Evolutionary conservation across 2,329 filamentous ascomycete genomes (phyloP).

Genomic region (Helminthosporium solani): DNA sequence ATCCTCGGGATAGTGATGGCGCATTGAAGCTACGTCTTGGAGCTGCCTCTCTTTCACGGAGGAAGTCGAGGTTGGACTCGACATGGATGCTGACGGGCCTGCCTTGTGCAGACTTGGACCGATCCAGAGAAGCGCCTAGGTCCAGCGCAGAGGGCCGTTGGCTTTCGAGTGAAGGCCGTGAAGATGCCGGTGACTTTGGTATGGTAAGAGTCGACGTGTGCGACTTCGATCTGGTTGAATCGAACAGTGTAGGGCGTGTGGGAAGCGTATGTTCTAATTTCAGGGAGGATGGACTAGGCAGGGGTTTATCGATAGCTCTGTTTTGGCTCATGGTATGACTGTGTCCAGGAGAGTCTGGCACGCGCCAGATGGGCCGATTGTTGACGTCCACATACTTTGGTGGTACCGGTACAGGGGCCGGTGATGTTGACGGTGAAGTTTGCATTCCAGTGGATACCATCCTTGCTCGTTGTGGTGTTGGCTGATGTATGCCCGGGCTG

Average conservation of each 20-base stretch:
- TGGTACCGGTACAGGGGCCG: constrained; percentile 17
- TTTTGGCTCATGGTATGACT: constrained; percentile 53
- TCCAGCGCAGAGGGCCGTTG: constrained; percentile 66
- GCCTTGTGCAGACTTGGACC: constrained; percentile 65
- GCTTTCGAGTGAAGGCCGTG: constrained; percentile 70
- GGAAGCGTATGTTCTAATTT: constrained; percentile 42
- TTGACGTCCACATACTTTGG: constrained; percentile 43
- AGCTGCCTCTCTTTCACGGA: constrained; percentile 72
- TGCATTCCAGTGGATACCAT: constrained; percentile 78
- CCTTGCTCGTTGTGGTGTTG: constrained; percentile 50
- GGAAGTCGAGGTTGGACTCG: constrained; percentile 77
- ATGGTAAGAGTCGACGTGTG: constrained; percentile 51
- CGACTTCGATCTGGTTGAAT: constrained; percentile 52
- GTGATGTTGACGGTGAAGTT: constrained; percentile 61
- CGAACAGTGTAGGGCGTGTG: constrained; percentile 45
- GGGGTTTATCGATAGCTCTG: constrained; percentile 43
- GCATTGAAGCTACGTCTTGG: constrained; percentile 38
- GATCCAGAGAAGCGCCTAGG: constrained; percentile 56
- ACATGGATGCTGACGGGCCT: constrained; percentile 82
- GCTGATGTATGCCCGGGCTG: constrained; percentile 42
- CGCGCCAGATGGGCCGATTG: constrained; percentile 55
- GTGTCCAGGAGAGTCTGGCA: constrained; percentile 48
- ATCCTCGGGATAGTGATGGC: constrained; percentile 29
- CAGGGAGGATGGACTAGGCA: constrained; percentile 38
- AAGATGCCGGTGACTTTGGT: constrained; percentile 57